A percentile compares a stretch with the other conserved stretches of the same genome.
phyloP scores from a whole-genome alignment of 1,284 basidiomycete species.

The Bjerkandera adusta region DNA sequence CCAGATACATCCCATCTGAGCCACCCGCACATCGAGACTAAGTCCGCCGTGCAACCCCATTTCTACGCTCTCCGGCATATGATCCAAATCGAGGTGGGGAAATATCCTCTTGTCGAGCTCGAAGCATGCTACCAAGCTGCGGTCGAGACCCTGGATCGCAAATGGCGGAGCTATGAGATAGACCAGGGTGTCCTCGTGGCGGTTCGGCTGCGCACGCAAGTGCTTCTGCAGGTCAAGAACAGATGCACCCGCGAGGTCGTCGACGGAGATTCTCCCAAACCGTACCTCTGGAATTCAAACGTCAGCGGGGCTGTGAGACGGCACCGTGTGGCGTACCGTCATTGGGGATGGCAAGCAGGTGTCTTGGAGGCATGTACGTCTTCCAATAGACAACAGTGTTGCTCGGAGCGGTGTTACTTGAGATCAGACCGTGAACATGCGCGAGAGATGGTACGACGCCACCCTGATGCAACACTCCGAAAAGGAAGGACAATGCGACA shows the following conservation, averaged over 20 bases:
- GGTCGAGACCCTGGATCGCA: conserved; percentile 23
- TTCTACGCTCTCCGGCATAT: conserved; percentile 32
- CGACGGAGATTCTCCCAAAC: conserved; percentile 14
- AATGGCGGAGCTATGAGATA: conserved; percentile 32
- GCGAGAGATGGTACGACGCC: conserved; percentile 40
- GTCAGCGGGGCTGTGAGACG: background rate
- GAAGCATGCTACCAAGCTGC: conserved; percentile 23
- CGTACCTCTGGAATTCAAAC: conserved; percentile 14
- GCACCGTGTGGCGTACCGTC: conserved; percentile 19
- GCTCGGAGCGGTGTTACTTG: background rate
- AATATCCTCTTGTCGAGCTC: conserved; percentile 24
- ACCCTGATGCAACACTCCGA: conserved; percentile 40
- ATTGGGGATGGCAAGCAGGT: conserved; percentile 32
- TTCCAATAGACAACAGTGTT: conserved; percentile 38
- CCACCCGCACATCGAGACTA: conserved; percentile 31
- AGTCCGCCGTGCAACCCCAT: conserved; percentile 30
- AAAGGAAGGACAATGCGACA: conserved; percentile 27
- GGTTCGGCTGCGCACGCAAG: conserved; percentile 14
- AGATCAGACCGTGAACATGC: conserved; percentile 28
- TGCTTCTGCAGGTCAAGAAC: conserved; percentile 18
- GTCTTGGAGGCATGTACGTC: conserved; percentile 39
- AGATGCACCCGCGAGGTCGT: conserved; percentile 29
- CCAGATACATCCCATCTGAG: conserved; percentile 13
- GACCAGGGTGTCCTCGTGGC: conserved; percentile 7
- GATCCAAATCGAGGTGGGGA: conserved; percentile 39